Percentiles rank a stretch among this genome's conserved stretches.
These are phyloP conservation scores for Trifolium repens DNA, from an alignment of 306 rosid species.

Conservation along the genomic window DNA sequence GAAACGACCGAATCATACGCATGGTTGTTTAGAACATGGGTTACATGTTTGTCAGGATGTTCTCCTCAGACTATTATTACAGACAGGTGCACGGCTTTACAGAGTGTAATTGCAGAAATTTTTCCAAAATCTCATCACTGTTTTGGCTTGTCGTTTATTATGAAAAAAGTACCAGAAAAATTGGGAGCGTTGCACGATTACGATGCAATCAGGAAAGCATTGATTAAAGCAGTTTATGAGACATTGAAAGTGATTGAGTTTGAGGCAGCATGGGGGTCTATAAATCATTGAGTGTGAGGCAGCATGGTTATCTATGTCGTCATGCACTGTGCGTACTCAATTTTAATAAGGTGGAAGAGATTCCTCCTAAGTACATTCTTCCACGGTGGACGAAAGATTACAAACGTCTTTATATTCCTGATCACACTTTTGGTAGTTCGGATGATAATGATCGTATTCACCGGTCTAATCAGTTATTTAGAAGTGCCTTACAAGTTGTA, in stretches of 20 bases:
- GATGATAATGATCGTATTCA: conserved; percentile 57
- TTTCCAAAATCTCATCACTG: conserved; percentile 81
- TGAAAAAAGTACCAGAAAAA: conserved; percentile 88
- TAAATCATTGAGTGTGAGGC: conserved; percentile 90
- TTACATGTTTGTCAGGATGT: conserved; percentile 65
- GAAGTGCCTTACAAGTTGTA: conserved; percentile 82
- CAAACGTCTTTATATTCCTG: conserved; percentile 68
- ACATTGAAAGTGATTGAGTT: conserved; percentile 86
- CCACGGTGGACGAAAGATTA: conserved; percentile 91
- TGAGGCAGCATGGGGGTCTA: conserved; percentile 86
- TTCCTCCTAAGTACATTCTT: conserved; percentile 72
- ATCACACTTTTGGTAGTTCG: conserved; percentile 45
- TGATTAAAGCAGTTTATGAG: conserved; percentile 78
- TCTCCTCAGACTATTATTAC: conserved; percentile 82
- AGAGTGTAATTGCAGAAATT: conserved; percentile 62
- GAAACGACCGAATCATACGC: conserved; percentile 72
- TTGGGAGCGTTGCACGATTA: conserved; percentile 82
- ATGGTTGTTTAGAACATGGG: conserved; percentile 91
- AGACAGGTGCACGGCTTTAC: conserved; percentile 79
- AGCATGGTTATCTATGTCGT: conserved; percentile 88
- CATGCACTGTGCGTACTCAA: conserved; percentile 87
- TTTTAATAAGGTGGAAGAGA: conserved; percentile 91
- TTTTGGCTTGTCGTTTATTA: conserved; percentile 81
- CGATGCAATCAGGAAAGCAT: conserved; percentile 78
- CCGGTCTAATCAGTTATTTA: conserved; percentile 72